Evolutionary conservation across 495 filamentous ascomycete species (phyloP).

Genomic region (Trichoderma parareesei): DNA sequence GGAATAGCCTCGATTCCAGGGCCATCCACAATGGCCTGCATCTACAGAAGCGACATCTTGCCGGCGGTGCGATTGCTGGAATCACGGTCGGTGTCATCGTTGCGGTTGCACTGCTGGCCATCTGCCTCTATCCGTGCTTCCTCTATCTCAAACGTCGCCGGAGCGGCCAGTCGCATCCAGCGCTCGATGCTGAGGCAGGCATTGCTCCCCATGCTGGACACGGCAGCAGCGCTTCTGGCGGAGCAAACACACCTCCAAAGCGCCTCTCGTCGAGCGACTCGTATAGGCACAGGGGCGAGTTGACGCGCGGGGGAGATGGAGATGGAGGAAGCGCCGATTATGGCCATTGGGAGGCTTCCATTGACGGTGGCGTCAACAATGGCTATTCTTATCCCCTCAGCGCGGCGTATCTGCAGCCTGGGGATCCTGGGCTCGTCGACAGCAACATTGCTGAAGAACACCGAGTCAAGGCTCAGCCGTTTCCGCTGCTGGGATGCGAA

Average conservation of each 20-base stretch:
- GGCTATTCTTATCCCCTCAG: not conserved
- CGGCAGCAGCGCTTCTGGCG: not conserved
- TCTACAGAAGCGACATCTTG: not conserved
- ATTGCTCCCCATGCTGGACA: not conserved
- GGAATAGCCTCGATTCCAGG: not conserved
- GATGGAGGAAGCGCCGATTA: not conserved
- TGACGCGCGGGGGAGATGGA: not conserved
- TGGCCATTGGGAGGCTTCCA: not conserved
- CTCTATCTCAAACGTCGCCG: conserved; percentile 17
- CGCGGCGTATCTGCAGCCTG: not conserved
- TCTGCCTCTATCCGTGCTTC: conserved; percentile 27
- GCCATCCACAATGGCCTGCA: not conserved
- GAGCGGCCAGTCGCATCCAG: conserved; percentile 15
- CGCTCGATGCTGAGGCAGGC: conserved; percentile 21
- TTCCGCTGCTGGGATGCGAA: not conserved
- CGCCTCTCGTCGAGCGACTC: conserved; percentile 13
- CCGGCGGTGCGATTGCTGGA: conserved; percentile 26
- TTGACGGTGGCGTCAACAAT: not conserved
- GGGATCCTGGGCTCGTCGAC: not conserved
- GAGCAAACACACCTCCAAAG: not conserved
- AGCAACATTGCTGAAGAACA: not conserved
- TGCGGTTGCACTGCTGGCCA: conserved; percentile 23
- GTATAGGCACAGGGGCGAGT: conserved; percentile 4
- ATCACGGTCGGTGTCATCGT: conserved; percentile 28
- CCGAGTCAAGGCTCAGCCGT: not conserved